phyloP scores from a whole-genome alignment of 2,329 filamentous ascomycete genomes.

The Xylaria hypoxylon region DNA sequence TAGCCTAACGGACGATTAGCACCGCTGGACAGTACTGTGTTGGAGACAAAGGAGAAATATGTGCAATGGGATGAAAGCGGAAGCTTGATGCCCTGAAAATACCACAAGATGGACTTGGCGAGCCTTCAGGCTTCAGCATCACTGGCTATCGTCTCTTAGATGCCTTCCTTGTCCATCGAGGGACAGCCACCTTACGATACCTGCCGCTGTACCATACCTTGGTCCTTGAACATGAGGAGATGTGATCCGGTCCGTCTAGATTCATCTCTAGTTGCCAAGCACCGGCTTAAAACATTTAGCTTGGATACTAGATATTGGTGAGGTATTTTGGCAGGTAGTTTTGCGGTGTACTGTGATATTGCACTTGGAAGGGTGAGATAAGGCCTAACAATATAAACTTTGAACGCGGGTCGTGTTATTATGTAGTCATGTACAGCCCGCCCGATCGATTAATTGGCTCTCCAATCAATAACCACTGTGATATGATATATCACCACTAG shows the following conservation, averaged over 20 bases:
- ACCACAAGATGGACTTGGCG: background rate
- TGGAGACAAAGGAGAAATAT: background rate
- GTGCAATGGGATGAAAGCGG: background rate
- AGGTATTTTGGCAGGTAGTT: background rate
- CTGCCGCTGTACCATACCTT: slow-evolving; percentile 3
- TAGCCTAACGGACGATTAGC: background rate
- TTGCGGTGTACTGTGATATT: background rate
- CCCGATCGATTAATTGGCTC: slow-evolving; percentile 13
- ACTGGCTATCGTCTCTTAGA: background rate
- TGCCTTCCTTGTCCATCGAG: background rate
- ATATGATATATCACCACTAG: slow-evolving; percentile 14
- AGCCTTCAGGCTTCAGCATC: background rate
- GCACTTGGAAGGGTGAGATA: slow-evolving; percentile 1
- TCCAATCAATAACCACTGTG: slow-evolving; percentile 24
- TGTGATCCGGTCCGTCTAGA: background rate
- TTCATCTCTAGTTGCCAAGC: slow-evolving; percentile 3
- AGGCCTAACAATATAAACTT: slow-evolving; percentile 6
- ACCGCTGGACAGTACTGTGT: too few species aligned
- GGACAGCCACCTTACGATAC: background rate
- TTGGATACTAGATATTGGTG: background rate
- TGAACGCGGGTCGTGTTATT: slow-evolving; percentile 3
- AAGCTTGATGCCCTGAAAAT: slow-evolving; percentile 1
- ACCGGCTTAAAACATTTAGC: slow-evolving; percentile 1
- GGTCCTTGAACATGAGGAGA: background rate
- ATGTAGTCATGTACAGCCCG: background rate